These are phyloP conservation scores for Azolla pinnata DNA, from an alignment of 75 land plant genomes.

Conservation along the genomic window DNA sequence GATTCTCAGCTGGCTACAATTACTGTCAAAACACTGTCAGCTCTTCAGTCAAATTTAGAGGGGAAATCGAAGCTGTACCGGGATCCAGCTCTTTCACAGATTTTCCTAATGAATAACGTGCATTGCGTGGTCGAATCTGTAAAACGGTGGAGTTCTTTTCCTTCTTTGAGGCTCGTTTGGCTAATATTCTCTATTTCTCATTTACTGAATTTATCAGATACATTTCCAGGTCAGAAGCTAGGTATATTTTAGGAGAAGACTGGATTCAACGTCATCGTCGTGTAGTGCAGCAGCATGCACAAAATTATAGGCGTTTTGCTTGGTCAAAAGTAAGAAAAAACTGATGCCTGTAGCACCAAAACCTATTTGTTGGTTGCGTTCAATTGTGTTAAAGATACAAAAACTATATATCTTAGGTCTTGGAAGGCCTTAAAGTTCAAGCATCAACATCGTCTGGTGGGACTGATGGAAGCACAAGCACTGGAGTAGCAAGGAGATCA, in stretches of 20 bases:
- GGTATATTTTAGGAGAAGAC: constrained; percentile 88
- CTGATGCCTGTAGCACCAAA: too few species aligned
- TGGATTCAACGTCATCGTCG: constrained; percentile 95
- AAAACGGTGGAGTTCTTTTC: constrained; percentile 64
- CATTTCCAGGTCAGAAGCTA: constrained; percentile 95
- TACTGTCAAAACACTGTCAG: constrained; percentile 86
- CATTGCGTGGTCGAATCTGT: constrained; percentile 96
- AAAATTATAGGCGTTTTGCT: constrained; percentile 68
- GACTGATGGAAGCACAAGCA: constrained; percentile 44
- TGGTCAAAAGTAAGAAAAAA: constrained; percentile 63
- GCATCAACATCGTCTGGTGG: constrained; percentile 55
- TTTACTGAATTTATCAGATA: too few species aligned
- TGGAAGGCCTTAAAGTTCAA: constrained; percentile 65
- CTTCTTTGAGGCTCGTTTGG: neutral
- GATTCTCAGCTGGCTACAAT: constrained; percentile 65
- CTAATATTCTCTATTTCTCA: constrained; percentile 5
- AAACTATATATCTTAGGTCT: too few species aligned
- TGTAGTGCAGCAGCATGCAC: constrained; percentile 94
- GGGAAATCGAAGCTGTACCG: constrained; percentile 88
- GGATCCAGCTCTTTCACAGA: constrained; percentile 73
- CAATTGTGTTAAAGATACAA: too few species aligned
- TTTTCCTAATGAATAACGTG: constrained; percentile 94
- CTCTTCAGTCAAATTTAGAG: constrained; percentile 79
- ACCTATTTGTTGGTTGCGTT: too few species aligned
- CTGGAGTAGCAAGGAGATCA: constrained; percentile 67